Evolutionary conservation across 2,329 filamentous ascomycete genomes (phyloP).

Genomic region (Polytolypa hystricis): DNA sequence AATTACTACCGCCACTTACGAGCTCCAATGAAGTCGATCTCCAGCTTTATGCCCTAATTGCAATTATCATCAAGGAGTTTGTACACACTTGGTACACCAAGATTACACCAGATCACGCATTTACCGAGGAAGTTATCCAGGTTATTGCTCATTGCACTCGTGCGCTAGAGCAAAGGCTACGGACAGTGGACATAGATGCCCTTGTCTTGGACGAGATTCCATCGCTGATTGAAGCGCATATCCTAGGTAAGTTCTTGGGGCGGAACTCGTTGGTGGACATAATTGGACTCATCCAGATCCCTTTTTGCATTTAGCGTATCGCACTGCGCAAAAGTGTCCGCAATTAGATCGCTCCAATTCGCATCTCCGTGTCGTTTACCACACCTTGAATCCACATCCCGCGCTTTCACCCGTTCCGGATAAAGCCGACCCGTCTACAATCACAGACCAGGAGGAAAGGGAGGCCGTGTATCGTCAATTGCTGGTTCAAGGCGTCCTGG

Average conservation of each 20-base stretch:
- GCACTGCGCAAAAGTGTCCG: conserved; percentile 51
- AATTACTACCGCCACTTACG: conserved; percentile 78
- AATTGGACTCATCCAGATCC: not conserved
- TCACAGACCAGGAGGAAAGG: conserved; percentile 57
- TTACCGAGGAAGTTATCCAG: conserved; percentile 78
- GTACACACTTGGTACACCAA: conserved; percentile 87
- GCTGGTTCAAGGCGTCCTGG: conserved; percentile 70
- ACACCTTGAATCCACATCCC: conserved; percentile 70
- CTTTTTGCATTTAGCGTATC: conserved; percentile 54
- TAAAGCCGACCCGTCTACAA: conserved; percentile 38
- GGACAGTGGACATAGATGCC: conserved; percentile 70
- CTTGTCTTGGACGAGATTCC: conserved; percentile 82
- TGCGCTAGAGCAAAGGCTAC: conserved; percentile 73
- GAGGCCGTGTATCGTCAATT: conserved; percentile 79
- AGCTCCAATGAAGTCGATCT: conserved; percentile 90
- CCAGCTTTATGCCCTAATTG: conserved; percentile 84
- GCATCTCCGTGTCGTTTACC: conserved; percentile 62
- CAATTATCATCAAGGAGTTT: conserved; percentile 80
- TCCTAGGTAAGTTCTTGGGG: conserved; percentile 40
- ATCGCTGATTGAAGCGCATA: conserved; percentile 65
- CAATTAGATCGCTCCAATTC: conserved; percentile 49
- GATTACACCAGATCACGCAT: conserved; percentile 81
- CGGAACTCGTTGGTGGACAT: not conserved
- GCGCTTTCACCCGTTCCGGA: conserved; percentile 67
- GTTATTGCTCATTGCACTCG: conserved; percentile 87